Percentiles rank a stretch among this genome's conserved stretches.
Conservation (phyloP, 805 yeast species). For the Yamadazyma sp. region DNA sequence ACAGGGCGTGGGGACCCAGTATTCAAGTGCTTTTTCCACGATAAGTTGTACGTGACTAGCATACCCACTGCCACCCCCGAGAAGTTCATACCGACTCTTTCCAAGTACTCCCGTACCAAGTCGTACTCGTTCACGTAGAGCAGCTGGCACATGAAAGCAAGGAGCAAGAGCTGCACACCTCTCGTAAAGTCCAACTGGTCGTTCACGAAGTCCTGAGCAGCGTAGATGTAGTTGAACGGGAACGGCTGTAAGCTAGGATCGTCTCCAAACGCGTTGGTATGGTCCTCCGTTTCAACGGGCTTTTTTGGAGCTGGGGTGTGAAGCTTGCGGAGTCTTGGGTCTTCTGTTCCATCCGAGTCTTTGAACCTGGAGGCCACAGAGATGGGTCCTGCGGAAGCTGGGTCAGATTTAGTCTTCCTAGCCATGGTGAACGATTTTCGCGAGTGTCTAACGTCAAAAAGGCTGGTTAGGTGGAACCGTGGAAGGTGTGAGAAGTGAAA, state of each 20-base stretch:
- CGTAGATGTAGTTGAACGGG: conserved; percentile 28
- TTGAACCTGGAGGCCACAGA: conserved; percentile 19
- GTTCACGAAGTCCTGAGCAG: conserved; percentile 39
- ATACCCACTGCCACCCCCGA: conserved; percentile 32
- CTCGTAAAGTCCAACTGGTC: conserved; percentile 29
- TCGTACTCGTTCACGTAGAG: conserved; percentile 25
- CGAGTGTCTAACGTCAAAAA: too few relatives aligned
- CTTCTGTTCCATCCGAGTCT: conserved; percentile 8
- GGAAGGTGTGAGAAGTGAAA: too few relatives aligned
- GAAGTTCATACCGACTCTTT: conserved; percentile 32
- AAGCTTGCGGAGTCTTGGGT: conserved; percentile 6
- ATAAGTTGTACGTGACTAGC: conserved; percentile 26
- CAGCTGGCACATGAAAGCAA: conserved; percentile 31
- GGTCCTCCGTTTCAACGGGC: conserved; percentile 1
- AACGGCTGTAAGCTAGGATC: conserved; percentile 19
- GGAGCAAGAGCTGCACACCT: conserved; percentile 32
- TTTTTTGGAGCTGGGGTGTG: conserved; percentile 2
- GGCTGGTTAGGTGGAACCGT: too few relatives aligned
- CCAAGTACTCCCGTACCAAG: conserved; percentile 18
- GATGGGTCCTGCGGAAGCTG: conserved; percentile 2
- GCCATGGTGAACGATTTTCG: too few relatives aligned
- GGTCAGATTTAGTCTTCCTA: too few relatives aligned
- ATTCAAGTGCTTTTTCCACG: conserved; percentile 16
- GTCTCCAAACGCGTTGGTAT: conserved; percentile 14
- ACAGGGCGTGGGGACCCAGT: conserved; percentile 20